Percentiles rank a stretch among this genome's conserved stretches.
Evolutionary conservation across 257 asterid species (phyloP).

Genomic region (Jacaranda copaia): DNA sequence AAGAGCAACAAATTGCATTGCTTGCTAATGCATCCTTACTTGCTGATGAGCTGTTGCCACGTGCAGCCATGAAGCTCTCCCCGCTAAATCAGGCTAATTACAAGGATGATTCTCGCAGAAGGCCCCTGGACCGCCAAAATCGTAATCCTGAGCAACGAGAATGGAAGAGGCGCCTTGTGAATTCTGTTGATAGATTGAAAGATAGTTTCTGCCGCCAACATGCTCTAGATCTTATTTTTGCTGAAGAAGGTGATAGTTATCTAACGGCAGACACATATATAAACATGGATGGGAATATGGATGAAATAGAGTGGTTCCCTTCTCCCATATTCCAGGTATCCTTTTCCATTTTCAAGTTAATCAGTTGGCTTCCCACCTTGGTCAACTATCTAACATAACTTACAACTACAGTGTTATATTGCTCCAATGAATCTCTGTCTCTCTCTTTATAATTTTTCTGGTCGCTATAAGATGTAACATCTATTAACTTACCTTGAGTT

Average conservation of each 20-base stretch:
- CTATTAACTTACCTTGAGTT: background rate
- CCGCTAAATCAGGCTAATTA: conserved; percentile 60
- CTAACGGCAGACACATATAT: conserved; percentile 86
- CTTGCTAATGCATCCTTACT: conserved; percentile 97
- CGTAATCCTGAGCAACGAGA: conserved; percentile 99
- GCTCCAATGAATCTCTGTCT: background rate
- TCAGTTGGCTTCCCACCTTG: conserved; percentile 15
- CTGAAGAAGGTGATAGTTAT: conserved; percentile 95
- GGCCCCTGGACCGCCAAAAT: conserved; percentile 83
- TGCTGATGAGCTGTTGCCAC: conserved; percentile 94
- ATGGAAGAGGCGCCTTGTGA: conserved; percentile 90
- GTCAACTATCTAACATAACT: background rate
- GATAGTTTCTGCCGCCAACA: conserved; percentile 98
- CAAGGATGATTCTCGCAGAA: conserved; percentile 82
- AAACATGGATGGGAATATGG: conserved; percentile 81
- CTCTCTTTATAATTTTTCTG: background rate
- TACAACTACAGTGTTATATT: background rate
- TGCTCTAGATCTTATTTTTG: conserved; percentile 93
- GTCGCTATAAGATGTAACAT: background rate
- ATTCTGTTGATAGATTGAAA: conserved; percentile 84
- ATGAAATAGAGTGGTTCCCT: conserved; percentile 93
- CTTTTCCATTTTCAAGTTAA: conserved; percentile 32
- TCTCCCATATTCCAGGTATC: conserved; percentile 93
- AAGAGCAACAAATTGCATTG: conserved; percentile 94
- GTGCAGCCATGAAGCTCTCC: conserved; percentile 92